phyloP scores from a whole-genome alignment of 2,329 filamentous ascomycete species.

The Thermoascus crustaceus region DNA sequence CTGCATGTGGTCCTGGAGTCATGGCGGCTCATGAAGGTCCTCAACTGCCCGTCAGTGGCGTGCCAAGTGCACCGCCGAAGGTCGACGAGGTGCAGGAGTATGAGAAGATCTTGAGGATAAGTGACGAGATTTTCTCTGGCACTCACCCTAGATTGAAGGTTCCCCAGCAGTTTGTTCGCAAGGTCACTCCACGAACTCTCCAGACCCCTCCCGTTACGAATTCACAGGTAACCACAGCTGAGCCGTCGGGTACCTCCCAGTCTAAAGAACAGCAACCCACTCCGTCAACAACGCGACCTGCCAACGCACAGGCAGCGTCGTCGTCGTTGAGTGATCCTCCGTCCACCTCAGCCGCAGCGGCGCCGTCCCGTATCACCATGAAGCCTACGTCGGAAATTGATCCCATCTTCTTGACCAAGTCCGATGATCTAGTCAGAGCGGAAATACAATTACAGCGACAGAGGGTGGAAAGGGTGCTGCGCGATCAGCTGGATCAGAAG shows the following conservation, averaged over 20 bases:
- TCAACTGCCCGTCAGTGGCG: slow-evolving; percentile 24
- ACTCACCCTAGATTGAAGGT: slow-evolving; percentile 53
- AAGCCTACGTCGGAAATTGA: slow-evolving; percentile 62
- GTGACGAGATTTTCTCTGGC: slow-evolving; percentile 72
- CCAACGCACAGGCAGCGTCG: slow-evolving; percentile 12
- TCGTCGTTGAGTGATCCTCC: slow-evolving; percentile 14
- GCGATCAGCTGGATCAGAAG: slow-evolving; percentile 66
- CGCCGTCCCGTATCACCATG: slow-evolving; percentile 30
- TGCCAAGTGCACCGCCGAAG: slow-evolving; percentile 26
- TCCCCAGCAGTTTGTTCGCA: slow-evolving; percentile 45
- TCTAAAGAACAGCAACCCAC: slow-evolving; percentile 13
- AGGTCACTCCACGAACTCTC: slow-evolving; percentile 25
- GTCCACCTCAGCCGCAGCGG: slow-evolving; percentile 11
- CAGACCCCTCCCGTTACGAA: slow-evolving; percentile 24
- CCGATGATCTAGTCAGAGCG: slow-evolving; percentile 72
- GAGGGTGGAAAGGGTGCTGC: slow-evolving; percentile 67
- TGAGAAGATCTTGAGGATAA: slow-evolving; percentile 71
- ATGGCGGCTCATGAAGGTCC: slow-evolving; percentile 26
- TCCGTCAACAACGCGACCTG: slow-evolving; percentile 13
- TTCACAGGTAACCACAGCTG: slow-evolving; percentile 18
- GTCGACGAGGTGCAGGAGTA: slow-evolving; percentile 59
- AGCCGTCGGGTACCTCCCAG: slow-evolving; percentile 12
- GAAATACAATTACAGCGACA: slow-evolving; percentile 73
- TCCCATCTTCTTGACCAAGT: slow-evolving; percentile 77
- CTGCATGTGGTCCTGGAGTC: slow-evolving; percentile 9